Percentiles rank a stretch among this genome's conserved stretches.
phyloP scores from a whole-genome alignment of 345 rosid species.

The Geranium rotundifolium region DNA sequence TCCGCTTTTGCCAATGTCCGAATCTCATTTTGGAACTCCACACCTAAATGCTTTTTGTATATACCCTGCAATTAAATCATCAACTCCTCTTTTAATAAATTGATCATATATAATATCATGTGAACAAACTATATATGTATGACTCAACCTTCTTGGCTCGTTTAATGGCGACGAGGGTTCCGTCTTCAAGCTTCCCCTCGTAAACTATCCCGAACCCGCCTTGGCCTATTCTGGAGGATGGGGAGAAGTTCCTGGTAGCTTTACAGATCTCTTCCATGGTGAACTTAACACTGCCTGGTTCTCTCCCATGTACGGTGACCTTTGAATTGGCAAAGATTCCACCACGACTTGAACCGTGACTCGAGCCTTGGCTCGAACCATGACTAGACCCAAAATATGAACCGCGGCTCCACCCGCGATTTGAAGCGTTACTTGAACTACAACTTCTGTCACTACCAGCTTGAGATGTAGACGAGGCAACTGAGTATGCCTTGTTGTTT shows the following conservation, averaged over 20 bases:
- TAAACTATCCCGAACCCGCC: constrained; percentile 91
- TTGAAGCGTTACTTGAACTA: too few relatives aligned
- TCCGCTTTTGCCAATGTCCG: constrained; percentile 62
- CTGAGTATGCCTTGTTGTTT: constrained; percentile 7
- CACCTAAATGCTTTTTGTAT: constrained; percentile 61
- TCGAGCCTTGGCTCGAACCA: too few relatives aligned
- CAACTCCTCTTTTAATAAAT: too few relatives aligned
- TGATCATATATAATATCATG: neutral
- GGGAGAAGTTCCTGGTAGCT: constrained; percentile 72
- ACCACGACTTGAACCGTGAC: constrained; percentile 27
- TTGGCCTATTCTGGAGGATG: constrained; percentile 75
- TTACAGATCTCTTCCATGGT: constrained; percentile 49
- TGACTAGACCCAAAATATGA: too few relatives aligned
- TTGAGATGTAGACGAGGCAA: constrained; percentile 22
- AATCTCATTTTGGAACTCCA: constrained; percentile 73
- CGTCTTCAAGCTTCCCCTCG: constrained; percentile 69
- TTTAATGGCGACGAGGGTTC: constrained; percentile 63
- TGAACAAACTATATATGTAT: too few relatives aligned
- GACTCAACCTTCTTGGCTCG: constrained; percentile 71
- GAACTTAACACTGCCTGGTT: constrained; percentile 35
- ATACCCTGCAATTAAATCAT: constrained; percentile 37
- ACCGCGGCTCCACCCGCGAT: too few relatives aligned
- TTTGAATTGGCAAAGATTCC: constrained; percentile 17
- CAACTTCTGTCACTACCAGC: constrained; percentile 20
- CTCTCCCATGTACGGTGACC: constrained; percentile 22